Evolutionary conservation across 2,329 filamentous ascomycete species (phyloP).

Genomic region (Sporothrix luriei): DNA sequence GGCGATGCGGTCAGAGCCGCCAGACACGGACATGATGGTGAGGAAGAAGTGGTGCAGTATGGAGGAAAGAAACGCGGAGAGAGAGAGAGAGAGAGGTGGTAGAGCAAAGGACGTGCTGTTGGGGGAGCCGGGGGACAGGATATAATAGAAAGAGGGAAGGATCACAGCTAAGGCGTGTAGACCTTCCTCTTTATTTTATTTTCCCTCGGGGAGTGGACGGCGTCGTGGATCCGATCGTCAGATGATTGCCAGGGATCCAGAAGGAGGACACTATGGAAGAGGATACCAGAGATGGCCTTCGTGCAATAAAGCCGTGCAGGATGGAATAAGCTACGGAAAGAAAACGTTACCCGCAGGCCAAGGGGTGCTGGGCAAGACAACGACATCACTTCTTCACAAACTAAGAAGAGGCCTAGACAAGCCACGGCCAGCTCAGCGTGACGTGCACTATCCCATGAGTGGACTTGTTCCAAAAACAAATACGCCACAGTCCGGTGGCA

Average conservation of each 20-base stretch:
- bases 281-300: background rate
- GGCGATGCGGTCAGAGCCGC: slow-evolving; percentile 17
- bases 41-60: background rate
- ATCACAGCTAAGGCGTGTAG: background rate
- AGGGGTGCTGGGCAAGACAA: slow-evolving; percentile 6
- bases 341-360: background rate
- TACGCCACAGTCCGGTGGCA: background rate
- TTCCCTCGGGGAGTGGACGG: background rate
- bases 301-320: background rate
- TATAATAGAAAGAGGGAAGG: background rate
- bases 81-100: background rate
- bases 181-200: background rate
- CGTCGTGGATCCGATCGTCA: background rate
- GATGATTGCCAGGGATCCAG: background rate
- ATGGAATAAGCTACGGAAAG: background rate
- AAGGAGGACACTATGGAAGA: slow-evolving; percentile 16
- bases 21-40: slow-evolving; percentile 7
- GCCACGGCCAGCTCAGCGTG: background rate
- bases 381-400: background rate
- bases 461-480: background rate
- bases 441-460: background rate
- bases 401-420: background rate
- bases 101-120: background rate
- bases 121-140: background rate
- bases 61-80: background rate